Percentiles rank a stretch among this genome's conserved stretches.
Evolutionary conservation across 805 yeast genomes (phyloP).

Genomic region (Tetrapisispora fleetii): DNA sequence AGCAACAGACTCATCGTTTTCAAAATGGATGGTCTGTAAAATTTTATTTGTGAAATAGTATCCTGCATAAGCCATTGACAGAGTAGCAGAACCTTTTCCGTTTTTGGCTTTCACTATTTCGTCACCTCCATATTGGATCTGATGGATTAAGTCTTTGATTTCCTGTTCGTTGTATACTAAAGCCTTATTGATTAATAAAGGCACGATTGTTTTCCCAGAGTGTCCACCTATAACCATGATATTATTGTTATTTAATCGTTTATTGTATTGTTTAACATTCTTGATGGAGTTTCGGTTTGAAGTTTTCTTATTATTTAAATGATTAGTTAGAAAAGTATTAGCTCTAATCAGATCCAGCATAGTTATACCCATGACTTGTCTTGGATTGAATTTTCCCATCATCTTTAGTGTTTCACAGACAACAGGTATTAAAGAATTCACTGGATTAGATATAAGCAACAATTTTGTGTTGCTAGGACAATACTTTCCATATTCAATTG

Average conservation of each 20-base stretch:
- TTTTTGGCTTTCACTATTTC: constrained; percentile 79
- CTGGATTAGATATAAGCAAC: constrained; percentile 69
- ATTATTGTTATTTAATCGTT: constrained; percentile 29
- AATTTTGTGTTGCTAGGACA: constrained; percentile 62
- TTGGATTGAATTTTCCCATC: constrained; percentile 63
- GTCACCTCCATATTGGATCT: constrained; percentile 83
- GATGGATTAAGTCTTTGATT: constrained; percentile 54
- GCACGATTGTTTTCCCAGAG: constrained; percentile 76
- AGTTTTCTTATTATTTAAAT: neutral
- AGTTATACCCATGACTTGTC: constrained; percentile 75
- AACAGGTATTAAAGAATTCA: constrained; percentile 76
- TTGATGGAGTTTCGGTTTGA: neutral
- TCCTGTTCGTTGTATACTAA: constrained; percentile 30
- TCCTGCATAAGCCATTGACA: constrained; percentile 83
- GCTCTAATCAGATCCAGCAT: constrained; percentile 72
- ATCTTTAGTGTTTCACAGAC: constrained; percentile 69
- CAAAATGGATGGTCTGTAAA: constrained; percentile 32
- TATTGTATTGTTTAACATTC: constrained; percentile 1
- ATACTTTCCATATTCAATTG: constrained; percentile 53
- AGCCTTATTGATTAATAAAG: constrained; percentile 53
- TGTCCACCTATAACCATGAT: constrained; percentile 81
- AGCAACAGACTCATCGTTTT: constrained; percentile 1
- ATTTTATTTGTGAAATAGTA: constrained; percentile 63
- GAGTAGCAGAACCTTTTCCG: constrained; percentile 78
- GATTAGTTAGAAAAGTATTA: constrained; percentile 43